Base-by-base conservation (phyloP, 495 filamentous ascomycete species). In the Aspergillus avenaceus region DNA sequence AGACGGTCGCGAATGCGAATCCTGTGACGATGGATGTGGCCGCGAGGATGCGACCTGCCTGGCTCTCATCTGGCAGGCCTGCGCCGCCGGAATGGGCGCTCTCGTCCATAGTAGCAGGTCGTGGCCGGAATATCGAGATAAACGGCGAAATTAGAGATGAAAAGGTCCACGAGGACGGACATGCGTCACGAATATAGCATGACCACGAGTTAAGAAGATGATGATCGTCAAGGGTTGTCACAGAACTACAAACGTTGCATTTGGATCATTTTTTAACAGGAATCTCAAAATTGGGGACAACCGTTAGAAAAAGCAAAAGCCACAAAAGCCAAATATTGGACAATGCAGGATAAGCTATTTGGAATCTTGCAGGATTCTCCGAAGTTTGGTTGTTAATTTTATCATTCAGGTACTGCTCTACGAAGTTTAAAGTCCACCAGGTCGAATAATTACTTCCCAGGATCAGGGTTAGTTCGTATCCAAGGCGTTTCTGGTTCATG, bases 1-100 rank as follows among this genome's bases (percentile, higher is more conserved):
- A 38, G 5, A 63, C 60, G 8, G 36, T 36, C 11, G 49, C 16
- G 26, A 70, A 41, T 3, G 72, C 73, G 19, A 56, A 37, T 3
- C 34, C 9, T 8, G 72, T 75, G 23, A 63, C 58, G 29, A 66
- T 52, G 14, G 62, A 24, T 3, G 66, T 72, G 0, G 62, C 67
- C 5, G 61, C 60, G 12, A 72, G 32, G 32, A 76, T 70, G 8
- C 54, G 25, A 5, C 63, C 60, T 0, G 65, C 71, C 32, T 60
- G 53, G 44, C 66, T 62, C 26, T 62, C 56, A 52, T 68, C 60
- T 8, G 64, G 65, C 29, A 53, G 57, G 46, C 50, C 50, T 9
- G 47, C 25, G 16, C 44, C 54, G 9, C 37, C 57, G 12, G 22
- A 31, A 53, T 55, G 45, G 9, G 54, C 40, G 34, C 18, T 41